Evolutionary conservation across 306 rosid genomes (phyloP), one percentile per base, ranked within the genome.

Genomic region (Leucaena leucocephala): DNA sequence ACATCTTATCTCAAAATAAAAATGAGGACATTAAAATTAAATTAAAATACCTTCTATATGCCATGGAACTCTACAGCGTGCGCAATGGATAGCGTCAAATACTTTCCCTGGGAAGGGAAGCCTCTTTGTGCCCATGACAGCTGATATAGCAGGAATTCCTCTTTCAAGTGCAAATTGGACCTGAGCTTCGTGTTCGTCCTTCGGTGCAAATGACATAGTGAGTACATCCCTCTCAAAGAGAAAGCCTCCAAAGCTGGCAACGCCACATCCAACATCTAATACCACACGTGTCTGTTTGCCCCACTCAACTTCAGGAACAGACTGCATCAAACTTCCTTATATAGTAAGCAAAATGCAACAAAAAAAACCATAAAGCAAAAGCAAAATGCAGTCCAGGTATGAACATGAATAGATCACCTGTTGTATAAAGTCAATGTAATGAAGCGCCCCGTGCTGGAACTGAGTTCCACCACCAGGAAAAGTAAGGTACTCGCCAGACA

Each of bases 401-500:
- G 79, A 46, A 64, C 69, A 74, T 58, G 43, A 39, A 73, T 42
- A 45, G 44, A 64, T 81, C 82, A 95, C 99, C 91, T 90, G 83
- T 77, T 88, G 91, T 63, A 96, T 83, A 64, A 89, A 83, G 83
- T 96, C 99, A 73, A 96, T 93, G 85, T 96, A 96, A 85, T 96
- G 99, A 86, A 93, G 99, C 55, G 99, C 99, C 44, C 99, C 99
- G 10, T 86, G 91, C 92, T 87, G 88, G 81, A 96, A 96, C 82
- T 96, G 99, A 48, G 99, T 96, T 84, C 99, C 99, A 65, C 98
- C 98, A 77, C 99, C 99, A 48, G 99, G 99, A 79, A 96, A 96
- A 55, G 97, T 96, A 77, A 96, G 96, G 78, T 84, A 89, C 81
- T 96, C 97, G 19, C 99, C 98, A 21, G 93, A 72, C 78, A 93